These are phyloP conservation scores for Triadica sebifera DNA, from an alignment of 345 rosid genomes.

Conservation along the genomic window DNA sequence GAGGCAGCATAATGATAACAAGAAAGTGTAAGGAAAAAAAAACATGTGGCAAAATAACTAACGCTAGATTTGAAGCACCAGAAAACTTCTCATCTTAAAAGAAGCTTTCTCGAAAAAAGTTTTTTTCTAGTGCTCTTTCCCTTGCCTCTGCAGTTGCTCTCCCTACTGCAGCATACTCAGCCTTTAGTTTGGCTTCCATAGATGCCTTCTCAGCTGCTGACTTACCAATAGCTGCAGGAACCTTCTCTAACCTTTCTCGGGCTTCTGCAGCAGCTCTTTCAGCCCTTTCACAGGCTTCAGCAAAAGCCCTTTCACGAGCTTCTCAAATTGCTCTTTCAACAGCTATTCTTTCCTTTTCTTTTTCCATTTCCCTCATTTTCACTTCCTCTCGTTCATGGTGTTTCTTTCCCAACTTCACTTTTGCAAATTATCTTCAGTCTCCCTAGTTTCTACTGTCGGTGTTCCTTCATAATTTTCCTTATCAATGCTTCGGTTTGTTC, in stretches of 20 bases:
- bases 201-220: conserved; percentile 40
- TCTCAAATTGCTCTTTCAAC: conserved; percentile 93
- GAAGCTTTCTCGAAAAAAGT: conserved; percentile 63
- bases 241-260: conserved; percentile 54
- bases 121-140: conserved; percentile 81
- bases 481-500: conserved; percentile 25
- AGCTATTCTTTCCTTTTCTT: conserved; percentile 66
- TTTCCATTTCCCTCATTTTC: conserved; percentile 55
- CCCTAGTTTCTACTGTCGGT: conserved; percentile 41
- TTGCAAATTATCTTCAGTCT: conserved; percentile 35
- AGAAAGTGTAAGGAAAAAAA: not conserved
- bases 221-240: conserved; percentile 46
- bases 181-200: conserved; percentile 66
- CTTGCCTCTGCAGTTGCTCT: conserved; percentile 93
- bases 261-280: conserved; percentile 64
- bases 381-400: conserved; percentile 43
- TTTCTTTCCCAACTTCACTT: conserved; percentile 39
- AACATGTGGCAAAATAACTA: conserved; percentile 3
- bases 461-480: conserved; percentile 37
- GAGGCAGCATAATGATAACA: conserved; percentile 8
- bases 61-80: conserved; percentile 34
- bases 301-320: conserved; percentile 92
- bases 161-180: conserved; percentile 93
- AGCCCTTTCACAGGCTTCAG: conserved; percentile 78
- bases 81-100: conserved; percentile 46